These are phyloP conservation scores for Larix kaempferi DNA, from an alignment of 75 land plant genomes.

Conservation along the genomic window DNA sequence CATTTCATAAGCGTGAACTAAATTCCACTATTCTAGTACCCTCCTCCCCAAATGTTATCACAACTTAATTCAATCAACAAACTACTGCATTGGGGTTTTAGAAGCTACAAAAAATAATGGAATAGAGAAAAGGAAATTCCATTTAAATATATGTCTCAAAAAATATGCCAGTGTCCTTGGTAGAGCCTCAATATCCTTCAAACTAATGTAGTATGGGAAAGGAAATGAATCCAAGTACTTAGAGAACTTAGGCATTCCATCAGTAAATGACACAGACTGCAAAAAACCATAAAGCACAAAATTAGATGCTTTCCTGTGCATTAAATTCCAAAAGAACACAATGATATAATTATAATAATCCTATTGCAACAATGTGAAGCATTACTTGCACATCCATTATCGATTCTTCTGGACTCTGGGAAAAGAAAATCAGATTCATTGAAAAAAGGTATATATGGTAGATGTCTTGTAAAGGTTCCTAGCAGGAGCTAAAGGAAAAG, in stretches of 20 bases:
- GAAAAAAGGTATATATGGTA: not conserved
- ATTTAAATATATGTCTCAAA: constrained; percentile 67
- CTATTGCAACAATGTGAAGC: not conserved
- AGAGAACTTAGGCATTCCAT: constrained; percentile 47
- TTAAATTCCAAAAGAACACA: not conserved
- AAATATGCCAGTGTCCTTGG: constrained; percentile 90
- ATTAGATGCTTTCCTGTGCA: not conserved
- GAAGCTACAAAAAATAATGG: no score
- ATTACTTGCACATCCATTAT: constrained; percentile 74
- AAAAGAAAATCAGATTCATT: not conserved
- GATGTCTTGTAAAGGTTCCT: no score
- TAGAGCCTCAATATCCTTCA: constrained; percentile 81
- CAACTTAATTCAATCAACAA: no score
- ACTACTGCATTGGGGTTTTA: no score
- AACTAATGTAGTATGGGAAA: constrained; percentile 90
- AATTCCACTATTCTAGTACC: no score
- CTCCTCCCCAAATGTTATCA: no score
- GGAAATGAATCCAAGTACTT: constrained; percentile 93
- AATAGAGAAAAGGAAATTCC: no score
- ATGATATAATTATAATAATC: not conserved
- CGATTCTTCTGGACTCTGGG: constrained; percentile 52
- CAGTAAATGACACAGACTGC: constrained; percentile 59
- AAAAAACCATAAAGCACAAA: not conserved
- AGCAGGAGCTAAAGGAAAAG: no score
- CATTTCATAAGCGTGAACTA: no score